A percentile compares a stretch with the other conserved stretches of the same genome.
Conservation (phyloP, 306 rosid genomes). For the Potentilla sterilis region DNA sequence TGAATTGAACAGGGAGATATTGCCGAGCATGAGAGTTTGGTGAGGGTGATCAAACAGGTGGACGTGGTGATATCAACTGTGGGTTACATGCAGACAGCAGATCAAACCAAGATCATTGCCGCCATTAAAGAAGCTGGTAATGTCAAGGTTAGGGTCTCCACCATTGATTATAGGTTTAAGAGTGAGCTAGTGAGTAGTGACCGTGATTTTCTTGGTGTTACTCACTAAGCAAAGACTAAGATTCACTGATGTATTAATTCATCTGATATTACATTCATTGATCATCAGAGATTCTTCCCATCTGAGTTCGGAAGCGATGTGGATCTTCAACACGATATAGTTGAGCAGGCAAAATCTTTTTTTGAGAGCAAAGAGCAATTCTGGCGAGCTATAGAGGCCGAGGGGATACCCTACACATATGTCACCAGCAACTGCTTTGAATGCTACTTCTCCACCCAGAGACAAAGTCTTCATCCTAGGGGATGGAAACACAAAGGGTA, state of each 20-base stretch:
- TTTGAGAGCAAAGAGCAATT: conserved; percentile 48
- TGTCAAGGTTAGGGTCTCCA: conserved; percentile 50
- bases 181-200: not conserved
- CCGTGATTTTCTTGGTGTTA: no score
- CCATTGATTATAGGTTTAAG: not conserved
- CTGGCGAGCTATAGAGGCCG: conserved; percentile 61
- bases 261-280: not conserved
- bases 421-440: conserved; percentile 64
- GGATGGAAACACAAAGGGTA: conserved; percentile 76
- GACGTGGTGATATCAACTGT: conserved; percentile 88
- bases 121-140: conserved; percentile 89
- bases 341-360: conserved; percentile 81
- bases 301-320: conserved; percentile 83
- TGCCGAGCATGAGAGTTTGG: conserved; percentile 56
- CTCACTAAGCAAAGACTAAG: no score
- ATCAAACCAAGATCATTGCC: conserved; percentile 77
- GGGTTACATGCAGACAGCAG: conserved; percentile 45
- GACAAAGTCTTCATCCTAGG: conserved; percentile 65
- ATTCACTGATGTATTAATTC: not conserved
- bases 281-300: conserved; percentile 73
- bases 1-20: conserved; percentile 58
- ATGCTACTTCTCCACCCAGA: conserved; percentile 57
- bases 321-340: conserved; percentile 54
- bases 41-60: conserved; percentile 68
- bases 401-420: conserved; percentile 67